Percentiles rank a stretch among this genome's conserved stretches.
These are phyloP conservation scores for Boeremia exigua DNA, from an alignment of 2,329 filamentous ascomycete genomes.

Conservation along the genomic window DNA sequence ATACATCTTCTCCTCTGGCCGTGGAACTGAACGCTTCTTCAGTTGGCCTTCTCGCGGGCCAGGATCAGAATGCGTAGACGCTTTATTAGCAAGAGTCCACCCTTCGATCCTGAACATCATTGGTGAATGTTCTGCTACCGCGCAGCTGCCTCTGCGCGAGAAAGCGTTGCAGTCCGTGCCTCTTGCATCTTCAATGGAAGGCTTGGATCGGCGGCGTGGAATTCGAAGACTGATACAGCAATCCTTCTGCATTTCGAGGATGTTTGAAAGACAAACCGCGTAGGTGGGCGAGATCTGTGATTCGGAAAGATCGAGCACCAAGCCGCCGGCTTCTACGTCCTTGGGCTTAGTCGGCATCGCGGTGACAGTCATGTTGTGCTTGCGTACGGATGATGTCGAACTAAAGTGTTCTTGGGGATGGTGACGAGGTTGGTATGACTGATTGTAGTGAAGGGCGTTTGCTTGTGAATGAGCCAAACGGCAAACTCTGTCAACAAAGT, in stretches of 20 bases:
- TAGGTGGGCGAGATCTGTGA: background rate
- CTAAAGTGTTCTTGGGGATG: background rate
- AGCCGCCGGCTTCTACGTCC: no score
- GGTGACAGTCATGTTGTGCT: background rate
- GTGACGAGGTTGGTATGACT: background rate
- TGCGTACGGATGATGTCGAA: background rate
- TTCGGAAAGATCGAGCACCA: background rate
- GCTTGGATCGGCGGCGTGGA: background rate
- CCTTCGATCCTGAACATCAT: background rate
- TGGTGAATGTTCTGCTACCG: background rate
- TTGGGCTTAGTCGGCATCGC: background rate
- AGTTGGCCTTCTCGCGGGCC: background rate
- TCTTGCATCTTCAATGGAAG: background rate
- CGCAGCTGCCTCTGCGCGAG: background rate
- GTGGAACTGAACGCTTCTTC: background rate
- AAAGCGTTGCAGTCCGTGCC: background rate
- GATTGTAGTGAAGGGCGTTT: background rate
- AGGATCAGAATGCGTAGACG: no score
- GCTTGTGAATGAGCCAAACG: background rate
- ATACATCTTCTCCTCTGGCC: background rate
- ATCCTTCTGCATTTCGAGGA: background rate
- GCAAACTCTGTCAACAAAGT: background rate
- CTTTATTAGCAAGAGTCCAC: background rate
- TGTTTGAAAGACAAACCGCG: background rate
- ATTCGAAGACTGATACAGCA: background rate